These are phyloP conservation scores for Saccharomycopsis crataegensis DNA, from an alignment of 1,139 yeast species.

Conservation along the genomic window DNA sequence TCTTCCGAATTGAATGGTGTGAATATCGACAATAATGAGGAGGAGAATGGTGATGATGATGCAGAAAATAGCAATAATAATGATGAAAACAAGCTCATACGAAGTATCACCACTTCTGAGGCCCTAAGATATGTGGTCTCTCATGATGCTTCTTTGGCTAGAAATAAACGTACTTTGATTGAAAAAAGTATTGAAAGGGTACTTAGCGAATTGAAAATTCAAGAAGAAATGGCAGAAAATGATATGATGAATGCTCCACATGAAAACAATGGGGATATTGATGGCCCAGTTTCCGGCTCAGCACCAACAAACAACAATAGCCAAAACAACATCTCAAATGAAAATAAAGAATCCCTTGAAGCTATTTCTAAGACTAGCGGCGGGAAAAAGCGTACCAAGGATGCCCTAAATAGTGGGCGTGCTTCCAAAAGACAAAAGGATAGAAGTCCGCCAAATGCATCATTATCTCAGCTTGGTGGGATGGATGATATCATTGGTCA, in stretches of 20 bases:
- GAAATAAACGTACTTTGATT: constrained; percentile 55
- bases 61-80: not conserved
- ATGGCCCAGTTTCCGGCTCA: not conserved
- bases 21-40: constrained; percentile 24
- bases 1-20: not conserved
- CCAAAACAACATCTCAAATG: not conserved
- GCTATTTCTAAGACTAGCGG: constrained; percentile 4
- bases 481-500: constrained; percentile 77
- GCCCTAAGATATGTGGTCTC: constrained; percentile 47
- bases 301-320: not conserved
- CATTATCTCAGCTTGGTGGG: constrained; percentile 79
- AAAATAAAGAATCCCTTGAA: not conserved
- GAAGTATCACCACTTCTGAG: constrained; percentile 45
- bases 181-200: constrained; percentile 60
- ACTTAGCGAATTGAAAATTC: constrained; percentile 49
- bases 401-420: constrained; percentile 26
- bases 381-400: constrained; percentile 17
- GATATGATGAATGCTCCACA: not conserved
- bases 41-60: constrained; percentile 23
- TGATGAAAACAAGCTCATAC: constrained; percentile 36
- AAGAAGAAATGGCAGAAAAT: constrained; percentile 16
- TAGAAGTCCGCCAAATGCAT: constrained; percentile 62
- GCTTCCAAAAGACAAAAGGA: constrained; percentile 39
- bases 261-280: constrained; percentile 7
- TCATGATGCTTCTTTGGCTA: constrained; percentile 55